Conservation (phyloP, 1,284 basidiomycete genomes). For the Boletus austroedulis region DNA sequence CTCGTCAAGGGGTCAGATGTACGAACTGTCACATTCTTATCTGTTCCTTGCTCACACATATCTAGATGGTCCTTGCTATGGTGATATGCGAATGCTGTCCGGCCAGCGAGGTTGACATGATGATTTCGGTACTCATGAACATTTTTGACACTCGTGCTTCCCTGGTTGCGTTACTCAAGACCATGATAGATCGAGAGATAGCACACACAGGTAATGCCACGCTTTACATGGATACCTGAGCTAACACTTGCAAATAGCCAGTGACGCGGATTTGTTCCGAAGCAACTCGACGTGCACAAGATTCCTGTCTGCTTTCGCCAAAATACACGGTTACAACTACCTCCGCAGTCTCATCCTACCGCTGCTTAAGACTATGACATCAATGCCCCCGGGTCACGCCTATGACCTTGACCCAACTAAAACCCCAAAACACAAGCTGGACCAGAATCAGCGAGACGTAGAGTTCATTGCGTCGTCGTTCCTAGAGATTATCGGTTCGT, state of each 20-base stretch:
- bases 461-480: conserved; percentile 76
- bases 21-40: conserved; percentile 4
- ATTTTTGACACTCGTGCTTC: conserved; percentile 79
- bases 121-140: conserved; percentile 85
- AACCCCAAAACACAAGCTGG: conserved; percentile 58
- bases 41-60: conserved; percentile 12
- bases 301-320: conserved; percentile 82
- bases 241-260: conserved; percentile 49
- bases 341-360: conserved; percentile 75
- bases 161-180: conserved; percentile 73
- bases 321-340: conserved; percentile 86
- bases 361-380: conserved; percentile 69
- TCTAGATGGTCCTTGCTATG: conserved; percentile 71
- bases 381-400: conserved; percentile 69
- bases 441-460: conserved; percentile 70
- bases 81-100: conserved; percentile 87
- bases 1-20: conserved; percentile 74
- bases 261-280: conserved; percentile 78
- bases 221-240: background rate
- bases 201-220: conserved; percentile 59
- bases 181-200: conserved; percentile 84
- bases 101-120: conserved; percentile 72
- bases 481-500: conserved; percentile 72
- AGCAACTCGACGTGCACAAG: conserved; percentile 84
- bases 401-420: conserved; percentile 80